Base-by-base conservation (phyloP, 495 filamentous ascomycete species). In the Hypoxylon lienhwacheense region DNA sequence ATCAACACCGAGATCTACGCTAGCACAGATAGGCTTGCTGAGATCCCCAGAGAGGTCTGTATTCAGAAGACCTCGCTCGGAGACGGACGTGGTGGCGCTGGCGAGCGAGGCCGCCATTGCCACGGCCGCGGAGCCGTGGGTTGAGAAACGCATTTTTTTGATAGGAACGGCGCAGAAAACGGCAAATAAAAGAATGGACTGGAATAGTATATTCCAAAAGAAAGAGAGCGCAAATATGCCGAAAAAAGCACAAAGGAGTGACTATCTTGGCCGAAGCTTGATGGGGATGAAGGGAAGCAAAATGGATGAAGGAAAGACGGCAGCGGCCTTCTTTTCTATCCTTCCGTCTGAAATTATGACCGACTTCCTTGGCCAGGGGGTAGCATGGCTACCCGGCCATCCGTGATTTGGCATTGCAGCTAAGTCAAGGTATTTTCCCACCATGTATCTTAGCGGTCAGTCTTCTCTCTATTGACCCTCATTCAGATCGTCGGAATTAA, bases 101-200 rank as follows among this genome's bases (percentile, higher is more conserved):
- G 58, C 65, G 49, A 67, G 32, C 21, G 63, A 63, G 48, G 65
- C 65, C 41, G 47, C 65, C 61, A 61, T 59, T 51, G 62, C 65
- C 51, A 63, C 48, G 52, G 63, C 63, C 65, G 54, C 49, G 57
- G 64, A 64, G 59, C 65, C 65, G 45, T 63, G 55, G 29, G 51
- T 62, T 36, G 65, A 54, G 40, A 67, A 63, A 57, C 65, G 65
- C 65, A 67, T 67, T 48, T 45, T 53, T 17, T 29, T 29, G 25
- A 56, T 35, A 47, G 40, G 21, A 12, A 22, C 19, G 40, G 42
- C 24, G 21, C 44, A 37, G 29, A n/a, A 56, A 54, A 55, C 61
- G 53, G 50, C 49, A 65, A 58, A 19, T 28, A 47, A 64, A 65
- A 65, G 61, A 67, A 46, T 66, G 64, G 64, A 65, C 61, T 63